These are phyloP conservation scores for Begonia peltatifolia DNA, from an alignment of 306 rosid genomes.

Conservation along the genomic window DNA sequence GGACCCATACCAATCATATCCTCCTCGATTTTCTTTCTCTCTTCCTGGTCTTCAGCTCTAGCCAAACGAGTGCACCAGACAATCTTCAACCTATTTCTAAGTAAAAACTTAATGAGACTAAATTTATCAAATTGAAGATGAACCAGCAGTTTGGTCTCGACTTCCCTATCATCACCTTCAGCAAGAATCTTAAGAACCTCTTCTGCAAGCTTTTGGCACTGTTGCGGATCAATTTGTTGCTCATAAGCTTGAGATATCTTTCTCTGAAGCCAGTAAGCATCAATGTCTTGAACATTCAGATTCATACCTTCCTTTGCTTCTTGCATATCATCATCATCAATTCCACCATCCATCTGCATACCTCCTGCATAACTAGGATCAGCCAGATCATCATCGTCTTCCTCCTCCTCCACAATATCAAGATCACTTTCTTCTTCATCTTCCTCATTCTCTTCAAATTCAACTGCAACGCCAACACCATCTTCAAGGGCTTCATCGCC, in stretches of 20 bases:
- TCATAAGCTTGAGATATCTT: conserved; percentile 83
- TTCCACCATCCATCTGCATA: conserved; percentile 93
- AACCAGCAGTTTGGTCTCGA: conserved; percentile 55
- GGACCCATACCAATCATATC: conserved; percentile 63
- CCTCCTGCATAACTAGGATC: conserved; percentile 45
- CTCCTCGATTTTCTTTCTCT: conserved; percentile 74
- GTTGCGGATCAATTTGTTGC: conserved; percentile 79
- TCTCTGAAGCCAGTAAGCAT: conserved; percentile 98
- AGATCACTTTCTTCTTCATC: conserved; percentile 93
- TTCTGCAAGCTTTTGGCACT: conserved; percentile 82
- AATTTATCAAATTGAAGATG: conserved; percentile 63
- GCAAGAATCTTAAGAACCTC: conserved; percentile 71
- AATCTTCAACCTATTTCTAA: conserved; percentile 64
- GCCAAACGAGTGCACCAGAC: conserved; percentile 91
- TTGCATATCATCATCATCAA: conserved; percentile 77
- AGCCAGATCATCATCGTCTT: conserved; percentile 62
- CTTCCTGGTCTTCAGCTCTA: conserved; percentile 71
- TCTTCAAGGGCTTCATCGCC: conserved; percentile 74
- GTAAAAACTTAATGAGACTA: conserved; percentile 54
- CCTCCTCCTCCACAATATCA: conserved; percentile 85
- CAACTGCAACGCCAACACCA: conserved; percentile 87
- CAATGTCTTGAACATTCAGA: conserved; percentile 88
- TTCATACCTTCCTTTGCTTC: conserved; percentile 75
- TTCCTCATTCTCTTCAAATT: conserved; percentile 90
- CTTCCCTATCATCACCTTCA: conserved; percentile 69